These are phyloP conservation scores for Pichia cephalocereana DNA, from an alignment of 805 yeast species.

Conservation along the genomic window DNA sequence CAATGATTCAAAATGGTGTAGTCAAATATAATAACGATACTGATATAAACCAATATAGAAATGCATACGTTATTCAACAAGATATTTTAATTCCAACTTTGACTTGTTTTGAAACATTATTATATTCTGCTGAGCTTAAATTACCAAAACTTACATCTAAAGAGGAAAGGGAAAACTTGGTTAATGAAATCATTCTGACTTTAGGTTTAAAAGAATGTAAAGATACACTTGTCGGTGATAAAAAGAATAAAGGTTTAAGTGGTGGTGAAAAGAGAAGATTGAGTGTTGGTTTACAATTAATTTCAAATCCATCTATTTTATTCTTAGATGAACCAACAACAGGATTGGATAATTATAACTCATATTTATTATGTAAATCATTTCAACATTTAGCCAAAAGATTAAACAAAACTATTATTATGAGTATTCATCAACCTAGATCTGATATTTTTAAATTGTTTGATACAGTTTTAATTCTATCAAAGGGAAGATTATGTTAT, in stretches of 20 bases:
- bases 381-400: slow-evolving; percentile 46
- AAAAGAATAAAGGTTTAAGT: slow-evolving; percentile 50
- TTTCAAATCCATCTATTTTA: slow-evolving; percentile 66
- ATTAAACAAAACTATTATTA: slow-evolving; percentile 57
- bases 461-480: slow-evolving; percentile 58
- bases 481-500: slow-evolving; percentile 46
- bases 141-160: slow-evolving; percentile 39
- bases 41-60: slow-evolving; percentile 23
- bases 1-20: slow-evolving; percentile 29
- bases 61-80: slow-evolving; percentile 68
- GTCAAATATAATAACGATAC: slow-evolving; percentile 32
- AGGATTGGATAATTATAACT: slow-evolving; percentile 74
- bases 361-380: slow-evolving; percentile 52
- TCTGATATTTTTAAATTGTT: slow-evolving; percentile 63
- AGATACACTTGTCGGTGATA: slow-evolving; percentile 48
- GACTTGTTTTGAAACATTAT: slow-evolving; percentile 62
- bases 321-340: slow-evolving; percentile 87
- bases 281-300: slow-evolving; percentile 68
- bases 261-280: slow-evolving; percentile 82
- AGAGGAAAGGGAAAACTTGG: slow-evolving; percentile 37
- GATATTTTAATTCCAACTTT: slow-evolving; percentile 65
- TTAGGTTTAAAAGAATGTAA: slow-evolving; percentile 59
- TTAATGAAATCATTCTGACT: slow-evolving; percentile 51
- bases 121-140: slow-evolving; percentile 63
- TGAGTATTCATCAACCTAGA: slow-evolving; percentile 81